Conservation (phyloP, 1,284 basidiomycete species). For the Leccinum pachyderme region DNA sequence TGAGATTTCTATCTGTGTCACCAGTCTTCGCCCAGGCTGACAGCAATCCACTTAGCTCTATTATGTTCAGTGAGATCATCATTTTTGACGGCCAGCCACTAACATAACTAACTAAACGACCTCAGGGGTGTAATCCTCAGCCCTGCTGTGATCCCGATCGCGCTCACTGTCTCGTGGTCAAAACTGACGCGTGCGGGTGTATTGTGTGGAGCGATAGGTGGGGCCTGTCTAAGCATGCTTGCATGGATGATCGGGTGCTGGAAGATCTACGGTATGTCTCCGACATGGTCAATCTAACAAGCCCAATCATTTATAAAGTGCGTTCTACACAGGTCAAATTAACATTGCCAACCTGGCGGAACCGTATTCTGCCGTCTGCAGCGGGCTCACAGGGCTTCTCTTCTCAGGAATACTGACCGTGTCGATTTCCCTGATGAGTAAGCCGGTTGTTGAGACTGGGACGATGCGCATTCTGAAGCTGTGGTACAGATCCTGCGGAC, state of each 20-base stretch:
- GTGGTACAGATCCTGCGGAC: constrained; percentile 38
- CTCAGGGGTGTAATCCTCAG: constrained; percentile 45
- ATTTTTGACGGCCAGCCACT: not conserved
- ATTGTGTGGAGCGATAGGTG: constrained; percentile 41
- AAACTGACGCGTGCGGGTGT: constrained; percentile 44
- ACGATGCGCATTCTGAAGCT: not conserved
- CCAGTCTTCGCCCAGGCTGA: constrained; percentile 7
- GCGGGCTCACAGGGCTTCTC: constrained; percentile 44
- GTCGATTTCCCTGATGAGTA: constrained; percentile 42
- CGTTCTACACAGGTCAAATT: constrained; percentile 39
- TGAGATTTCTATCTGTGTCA: constrained; percentile 12
- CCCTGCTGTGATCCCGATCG: constrained; percentile 49
- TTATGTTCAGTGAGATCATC: constrained; percentile 46
- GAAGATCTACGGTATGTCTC: constrained; percentile 44
- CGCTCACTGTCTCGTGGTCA: constrained; percentile 47
- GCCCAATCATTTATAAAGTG: not conserved
- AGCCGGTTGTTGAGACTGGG: constrained; percentile 15
- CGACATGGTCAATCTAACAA: not conserved
- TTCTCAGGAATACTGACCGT: constrained; percentile 46
- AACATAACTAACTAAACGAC: constrained; percentile 2
- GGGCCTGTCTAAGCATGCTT: constrained; percentile 44
- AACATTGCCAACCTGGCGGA: constrained; percentile 43
- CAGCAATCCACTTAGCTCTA: constrained; percentile 34
- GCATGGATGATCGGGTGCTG: constrained; percentile 53
- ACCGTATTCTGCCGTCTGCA: constrained; percentile 50